Percentiles rank a stretch among this genome's conserved stretches.
Evolutionary conservation across 495 filamentous ascomycete species (phyloP).

Genomic region (Thozetella sp.): DNA sequence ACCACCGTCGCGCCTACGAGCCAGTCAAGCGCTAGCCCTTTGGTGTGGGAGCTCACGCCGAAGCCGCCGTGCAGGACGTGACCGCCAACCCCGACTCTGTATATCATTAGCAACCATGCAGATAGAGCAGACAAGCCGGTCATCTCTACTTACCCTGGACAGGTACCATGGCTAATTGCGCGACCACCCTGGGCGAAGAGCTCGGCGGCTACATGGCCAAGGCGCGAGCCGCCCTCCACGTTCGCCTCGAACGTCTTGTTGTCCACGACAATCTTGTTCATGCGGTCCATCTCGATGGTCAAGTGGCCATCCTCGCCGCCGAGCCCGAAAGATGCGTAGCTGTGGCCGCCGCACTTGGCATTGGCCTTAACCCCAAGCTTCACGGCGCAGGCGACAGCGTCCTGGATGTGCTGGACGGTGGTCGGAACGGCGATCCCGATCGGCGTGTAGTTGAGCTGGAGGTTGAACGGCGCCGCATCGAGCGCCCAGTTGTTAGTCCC

Average conservation of each 20-base stretch:
- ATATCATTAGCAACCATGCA: conserved; percentile 5
- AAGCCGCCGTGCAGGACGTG: conserved; percentile 47
- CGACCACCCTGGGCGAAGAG: conserved; percentile 39
- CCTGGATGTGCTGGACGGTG: conserved; percentile 38
- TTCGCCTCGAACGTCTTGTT: conserved; percentile 36
- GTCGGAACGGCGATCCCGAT: conserved; percentile 42
- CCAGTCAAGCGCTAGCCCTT: conserved; percentile 46
- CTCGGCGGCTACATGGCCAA: conserved; percentile 39
- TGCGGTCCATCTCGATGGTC: conserved; percentile 42
- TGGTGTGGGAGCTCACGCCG: conserved; percentile 45
- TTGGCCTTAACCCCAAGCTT: conserved; percentile 41
- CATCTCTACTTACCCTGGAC: conserved; percentile 37
- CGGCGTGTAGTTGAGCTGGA: conserved; percentile 34
- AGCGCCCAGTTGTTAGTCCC: conserved; percentile 37
- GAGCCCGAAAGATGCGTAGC: conserved; percentile 45
- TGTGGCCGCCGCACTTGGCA: conserved; percentile 47
- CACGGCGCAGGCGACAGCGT: conserved; percentile 39
- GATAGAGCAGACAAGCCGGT: background rate
- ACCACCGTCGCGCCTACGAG: conserved; percentile 40
- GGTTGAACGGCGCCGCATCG: conserved; percentile 41
- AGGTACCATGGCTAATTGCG: conserved; percentile 46
- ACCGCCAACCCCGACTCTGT: conserved; percentile 43
- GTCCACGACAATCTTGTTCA: conserved; percentile 41
- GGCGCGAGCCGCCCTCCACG: conserved; percentile 35
- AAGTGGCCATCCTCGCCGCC: conserved; percentile 50